A percentile compares a stretch with the other conserved stretches of the same genome.
These are phyloP conservation scores for Spathaspora sp. DNA, from an alignment of 1,139 yeast genomes.

Conservation along the genomic window DNA sequence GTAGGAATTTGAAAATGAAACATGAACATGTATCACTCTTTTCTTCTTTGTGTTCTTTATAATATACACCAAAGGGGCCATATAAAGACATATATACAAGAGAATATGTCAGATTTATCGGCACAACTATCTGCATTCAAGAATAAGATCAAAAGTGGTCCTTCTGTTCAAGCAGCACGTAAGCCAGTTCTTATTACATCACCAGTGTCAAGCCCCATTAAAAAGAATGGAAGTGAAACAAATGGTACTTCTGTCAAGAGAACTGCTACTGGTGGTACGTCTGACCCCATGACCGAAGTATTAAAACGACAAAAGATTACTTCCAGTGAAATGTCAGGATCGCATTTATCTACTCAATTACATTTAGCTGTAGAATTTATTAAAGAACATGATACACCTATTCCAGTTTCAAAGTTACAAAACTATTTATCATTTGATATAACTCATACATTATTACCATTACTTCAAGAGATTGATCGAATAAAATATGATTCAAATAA, in stretches of 20 bases:
- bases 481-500: constrained; percentile 60
- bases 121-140: constrained; percentile 51
- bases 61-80: constrained; percentile 1
- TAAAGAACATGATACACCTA: constrained; percentile 65
- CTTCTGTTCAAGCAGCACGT: constrained; percentile 39
- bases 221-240: constrained; percentile 6
- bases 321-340: constrained; percentile 36
- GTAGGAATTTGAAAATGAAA: neutral
- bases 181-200: constrained; percentile 20
- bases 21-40: neutral
- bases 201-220: constrained; percentile 7
- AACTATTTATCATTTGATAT: constrained; percentile 53
- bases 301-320: constrained; percentile 36
- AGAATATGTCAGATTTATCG: constrained; percentile 42
- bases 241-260: constrained; percentile 11
- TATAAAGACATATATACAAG: neutral
- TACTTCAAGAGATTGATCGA: constrained; percentile 74
- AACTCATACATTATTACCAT: constrained; percentile 56
- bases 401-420: constrained; percentile 60
- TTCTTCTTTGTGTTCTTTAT: neutral
- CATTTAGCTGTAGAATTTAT: constrained; percentile 88
- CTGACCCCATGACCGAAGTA: constrained; percentile 34
- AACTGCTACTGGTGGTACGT: constrained; percentile 16
- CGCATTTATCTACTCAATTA: constrained; percentile 77
- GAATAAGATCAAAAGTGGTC: constrained; percentile 48